Evolutionary conservation across 768 basidiomycete genomes (phyloP), one percentile per base, ranked within the genome.

Genomic region (Podaxis mareebaensis): DNA sequence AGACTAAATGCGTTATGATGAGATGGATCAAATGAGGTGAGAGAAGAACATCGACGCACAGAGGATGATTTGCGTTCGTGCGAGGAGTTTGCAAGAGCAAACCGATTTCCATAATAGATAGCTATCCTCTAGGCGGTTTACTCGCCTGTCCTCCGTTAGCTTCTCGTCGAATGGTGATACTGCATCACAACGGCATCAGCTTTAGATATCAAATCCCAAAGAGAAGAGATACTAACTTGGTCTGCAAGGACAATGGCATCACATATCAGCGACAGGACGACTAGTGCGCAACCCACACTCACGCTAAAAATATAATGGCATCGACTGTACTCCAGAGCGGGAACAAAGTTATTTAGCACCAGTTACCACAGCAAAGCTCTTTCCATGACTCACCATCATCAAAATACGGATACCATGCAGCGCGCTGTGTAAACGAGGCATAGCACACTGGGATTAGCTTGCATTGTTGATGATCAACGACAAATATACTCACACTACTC

Each of bases 111-210:
- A 93, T 4, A 93, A 81, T 15, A 87, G 80, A 67, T 87, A 83
- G 67, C 88, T 90, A 69, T 93, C 91, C 74, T 92, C 88, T 17
- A 93, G 72, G 26, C 91, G 83, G 72, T 93, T 94, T 48, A 92
- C 83, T 0, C 75, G 76, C 3, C 78, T 79, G 68, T 93, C 84
- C 73, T 93, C 92, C 4, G 86, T 85, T 0, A 94, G 79, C 56
- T 81, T 83, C 72, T 94, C 92, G 68, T 94, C 89, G 71, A 94
- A 95, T 59, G 90, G 89, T 28, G 89, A 92, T 68, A 94, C 88
- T 66, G 81, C 78, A 53, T 40, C 58, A 48, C 54, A 42, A 53
- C 6, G 26, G 17, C 7, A 65, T 61, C 40, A 64, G 62, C 20
- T 22, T n/a, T 46, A 20, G 2, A 30, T 10, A 54, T 52, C 10